Conservation (phyloP, 371 early-diverging fungal genomes). For the Actinomortierella ambigua region DNA sequence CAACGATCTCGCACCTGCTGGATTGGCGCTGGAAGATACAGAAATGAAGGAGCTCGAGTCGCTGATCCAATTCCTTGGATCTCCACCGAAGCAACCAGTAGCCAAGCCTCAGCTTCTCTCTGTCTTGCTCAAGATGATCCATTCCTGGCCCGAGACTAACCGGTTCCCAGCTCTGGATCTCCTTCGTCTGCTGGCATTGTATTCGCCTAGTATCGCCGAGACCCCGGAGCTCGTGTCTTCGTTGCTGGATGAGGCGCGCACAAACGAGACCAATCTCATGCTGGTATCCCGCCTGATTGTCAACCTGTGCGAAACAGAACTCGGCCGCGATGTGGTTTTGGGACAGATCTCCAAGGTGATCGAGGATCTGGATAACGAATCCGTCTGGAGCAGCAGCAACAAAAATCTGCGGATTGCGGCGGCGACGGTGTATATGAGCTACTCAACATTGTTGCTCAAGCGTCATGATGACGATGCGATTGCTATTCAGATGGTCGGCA, state of each 20-base stretch:
- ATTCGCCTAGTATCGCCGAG: constrained; percentile 45
- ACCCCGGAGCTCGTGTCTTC: constrained; percentile 25
- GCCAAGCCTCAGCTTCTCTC: constrained; percentile 23
- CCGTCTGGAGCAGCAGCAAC: constrained; percentile 39
- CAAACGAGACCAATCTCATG: constrained; percentile 47
- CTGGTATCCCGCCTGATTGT: constrained; percentile 42
- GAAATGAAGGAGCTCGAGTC: constrained; percentile 49
- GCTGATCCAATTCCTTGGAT: constrained; percentile 47
- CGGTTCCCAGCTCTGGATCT: constrained; percentile 91
- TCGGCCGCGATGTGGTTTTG: constrained; percentile 24
- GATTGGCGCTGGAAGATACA: constrained; percentile 30
- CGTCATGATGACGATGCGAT: constrained; percentile 29
- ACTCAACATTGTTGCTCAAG: constrained; percentile 36
- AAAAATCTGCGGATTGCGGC: constrained; percentile 32
- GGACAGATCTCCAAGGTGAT: constrained; percentile 20
- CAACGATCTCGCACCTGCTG: constrained; percentile 13
- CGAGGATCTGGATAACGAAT: constrained; percentile 31
- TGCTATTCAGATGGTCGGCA: constrained; percentile 30
- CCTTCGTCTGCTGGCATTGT: constrained; percentile 70
- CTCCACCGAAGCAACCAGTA: constrained; percentile 43
- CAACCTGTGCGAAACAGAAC: constrained; percentile 46
- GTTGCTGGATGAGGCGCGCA: constrained; percentile 18
- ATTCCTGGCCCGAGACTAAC: constrained; percentile 62
- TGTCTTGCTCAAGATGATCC: constrained; percentile 50
- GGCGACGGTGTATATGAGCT: constrained; percentile 38